phyloP scores from a whole-genome alignment of 768 basidiomycete species.

The Boletellus ananas region DNA sequence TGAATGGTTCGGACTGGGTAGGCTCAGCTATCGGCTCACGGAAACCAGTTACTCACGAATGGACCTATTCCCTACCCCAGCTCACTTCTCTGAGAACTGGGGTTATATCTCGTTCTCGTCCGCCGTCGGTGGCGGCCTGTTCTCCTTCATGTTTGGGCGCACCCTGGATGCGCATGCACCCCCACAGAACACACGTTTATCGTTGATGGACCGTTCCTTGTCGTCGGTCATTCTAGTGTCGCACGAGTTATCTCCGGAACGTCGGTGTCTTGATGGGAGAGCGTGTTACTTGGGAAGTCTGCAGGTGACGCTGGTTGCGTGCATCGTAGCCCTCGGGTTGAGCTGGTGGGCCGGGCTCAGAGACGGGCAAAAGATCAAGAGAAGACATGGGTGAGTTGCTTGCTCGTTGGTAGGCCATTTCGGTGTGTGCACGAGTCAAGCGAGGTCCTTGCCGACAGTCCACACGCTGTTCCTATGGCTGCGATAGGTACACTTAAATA shows the following conservation, averaged over 20 bases:
- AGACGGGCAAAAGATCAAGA: too few relatives aligned
- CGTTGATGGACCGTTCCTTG: background rate
- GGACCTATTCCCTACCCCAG: conserved; percentile 34
- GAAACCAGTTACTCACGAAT: background rate
- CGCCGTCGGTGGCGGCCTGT: conserved; percentile 71
- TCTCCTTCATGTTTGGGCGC: conserved; percentile 76
- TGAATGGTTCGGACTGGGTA: conserved; percentile 88
- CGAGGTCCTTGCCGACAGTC: too few relatives aligned
- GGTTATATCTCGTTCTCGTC: conserved; percentile 77
- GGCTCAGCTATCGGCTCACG: conserved; percentile 28
- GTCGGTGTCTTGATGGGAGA: too few relatives aligned
- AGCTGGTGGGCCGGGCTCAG: too few relatives aligned
- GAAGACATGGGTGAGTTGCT: too few relatives aligned
- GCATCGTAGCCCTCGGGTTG: too few relatives aligned
- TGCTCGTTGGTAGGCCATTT: too few relatives aligned
- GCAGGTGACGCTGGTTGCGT: conserved; percentile 46
- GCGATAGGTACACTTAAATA: too few relatives aligned
- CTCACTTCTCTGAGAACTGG: conserved; percentile 83
- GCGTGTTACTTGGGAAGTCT: conserved; percentile 56
- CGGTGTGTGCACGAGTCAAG: too few relatives aligned
- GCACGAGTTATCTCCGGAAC: conserved; percentile 24
- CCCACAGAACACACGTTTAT: background rate
- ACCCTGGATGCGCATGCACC: conserved; percentile 72
- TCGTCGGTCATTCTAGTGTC: background rate
- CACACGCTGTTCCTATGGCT: too few relatives aligned